Conservation (phyloP, 495 filamentous ascomycete species). For the Amniculicola lignicola region DNA sequence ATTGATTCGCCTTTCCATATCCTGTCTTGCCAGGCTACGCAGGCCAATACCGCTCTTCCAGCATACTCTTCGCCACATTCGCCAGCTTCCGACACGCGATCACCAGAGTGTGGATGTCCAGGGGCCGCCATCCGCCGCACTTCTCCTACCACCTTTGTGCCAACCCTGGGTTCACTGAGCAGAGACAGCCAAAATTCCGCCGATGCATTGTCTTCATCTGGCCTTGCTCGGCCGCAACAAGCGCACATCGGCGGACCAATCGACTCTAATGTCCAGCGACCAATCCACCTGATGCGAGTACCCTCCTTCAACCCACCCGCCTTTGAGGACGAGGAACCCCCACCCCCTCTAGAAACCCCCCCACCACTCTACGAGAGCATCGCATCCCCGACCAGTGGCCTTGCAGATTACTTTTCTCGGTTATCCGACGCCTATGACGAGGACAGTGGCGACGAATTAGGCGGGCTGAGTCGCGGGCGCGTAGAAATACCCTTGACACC, state of each 20-base stretch:
- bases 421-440: slow-evolving; percentile 61
- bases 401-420: slow-evolving; percentile 88
- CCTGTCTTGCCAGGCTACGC: slow-evolving; percentile 87
- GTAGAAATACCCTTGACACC: slow-evolving; percentile 68
- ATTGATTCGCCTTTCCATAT: slow-evolving; percentile 98
- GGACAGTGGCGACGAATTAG: slow-evolving; percentile 48
- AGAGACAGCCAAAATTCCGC: slow-evolving; percentile 19
- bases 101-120: slow-evolving; percentile 73
- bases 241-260: slow-evolving; percentile 39
- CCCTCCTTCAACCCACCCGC: slow-evolving; percentile 89
- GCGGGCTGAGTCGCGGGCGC: slow-evolving; percentile 42
- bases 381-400: slow-evolving; percentile 66
- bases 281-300: slow-evolving; percentile 83
- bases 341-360: slow-evolving; percentile 77
- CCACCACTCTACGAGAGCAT: slow-evolving; percentile 86
- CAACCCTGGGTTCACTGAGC: slow-evolving; percentile 41
- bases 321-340: slow-evolving; percentile 85
- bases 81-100: slow-evolving; percentile 45
- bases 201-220: slow-evolving; percentile 40
- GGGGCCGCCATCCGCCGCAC: slow-evolving; percentile 54
- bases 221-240: slow-evolving; percentile 40
- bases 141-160: slow-evolving; percentile 45
- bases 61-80: slow-evolving; percentile 69
- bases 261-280: slow-evolving; percentile 48
- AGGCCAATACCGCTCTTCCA: slow-evolving; percentile 84